Evolutionary conservation across 805 yeast genomes (phyloP).

Genomic region (Yarrowia porcina): DNA sequence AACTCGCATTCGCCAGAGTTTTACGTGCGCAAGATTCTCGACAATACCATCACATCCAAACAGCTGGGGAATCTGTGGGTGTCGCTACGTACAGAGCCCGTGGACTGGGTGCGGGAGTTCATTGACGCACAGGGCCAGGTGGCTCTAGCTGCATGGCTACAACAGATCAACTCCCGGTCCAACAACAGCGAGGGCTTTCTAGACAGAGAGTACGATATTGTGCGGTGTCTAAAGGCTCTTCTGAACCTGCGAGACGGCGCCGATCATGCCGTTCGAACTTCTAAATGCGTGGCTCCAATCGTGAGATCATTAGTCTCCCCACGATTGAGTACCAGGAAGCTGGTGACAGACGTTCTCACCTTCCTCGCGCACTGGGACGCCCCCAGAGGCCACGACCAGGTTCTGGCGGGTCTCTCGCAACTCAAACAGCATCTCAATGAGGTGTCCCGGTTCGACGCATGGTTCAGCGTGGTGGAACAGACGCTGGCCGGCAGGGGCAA

Average conservation of each 20-base stretch:
- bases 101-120: slow-evolving; percentile 76
- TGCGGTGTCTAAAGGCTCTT: slow-evolving; percentile 72
- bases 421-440: slow-evolving; percentile 41
- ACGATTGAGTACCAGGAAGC: slow-evolving; percentile 66
- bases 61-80: slow-evolving; percentile 86
- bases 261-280: slow-evolving; percentile 47
- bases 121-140: slow-evolving; percentile 78
- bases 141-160: slow-evolving; percentile 65
- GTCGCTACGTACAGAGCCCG: slow-evolving; percentile 84
- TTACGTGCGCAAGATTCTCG: slow-evolving; percentile 71
- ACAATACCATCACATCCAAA: slow-evolving; percentile 60
- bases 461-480: slow-evolving; percentile 64
- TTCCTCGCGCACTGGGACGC: slow-evolving; percentile 48
- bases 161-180: slow-evolving; percentile 42
- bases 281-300: slow-evolving; percentile 55
- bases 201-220: slow-evolving; percentile 71
- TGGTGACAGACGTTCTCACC: slow-evolving; percentile 74
- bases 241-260: slow-evolving; percentile 64
- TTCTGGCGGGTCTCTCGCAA: slow-evolving; percentile 51
- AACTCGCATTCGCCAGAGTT: slow-evolving; percentile 58
- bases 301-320: slow-evolving; percentile 73
- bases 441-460: slow-evolving; percentile 54
- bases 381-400: slow-evolving; percentile 54
- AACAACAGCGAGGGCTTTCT: slow-evolving; percentile 44
- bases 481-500: slow-evolving; percentile 83